Percentiles rank a stretch among this genome's conserved stretches.
These are phyloP conservation scores for Tulasnella sp. DNA, from an alignment of 768 basidiomycete genomes.

Conservation along the genomic window DNA sequence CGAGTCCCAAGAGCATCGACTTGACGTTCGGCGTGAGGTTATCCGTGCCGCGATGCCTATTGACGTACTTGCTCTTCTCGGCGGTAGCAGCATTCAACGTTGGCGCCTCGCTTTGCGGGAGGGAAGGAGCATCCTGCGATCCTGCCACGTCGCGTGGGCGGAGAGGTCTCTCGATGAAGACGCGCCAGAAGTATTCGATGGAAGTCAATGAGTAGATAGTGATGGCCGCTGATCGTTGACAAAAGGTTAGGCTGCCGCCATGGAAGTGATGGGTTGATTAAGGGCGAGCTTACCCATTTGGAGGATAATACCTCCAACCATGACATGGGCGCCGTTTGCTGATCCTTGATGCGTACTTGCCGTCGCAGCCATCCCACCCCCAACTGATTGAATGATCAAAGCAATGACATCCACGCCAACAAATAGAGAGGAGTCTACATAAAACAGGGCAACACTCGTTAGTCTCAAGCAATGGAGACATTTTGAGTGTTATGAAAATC, in stretches of 20 bases:
- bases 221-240: constrained; percentile 10
- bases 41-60: too few relatives aligned
- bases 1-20: constrained; percentile 18
- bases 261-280: too few relatives aligned
- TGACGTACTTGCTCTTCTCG: too few relatives aligned
- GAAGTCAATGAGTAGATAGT: constrained; percentile 26
- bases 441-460: not conserved
- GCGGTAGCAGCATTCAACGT: too few relatives aligned
- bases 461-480: not conserved
- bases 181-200: constrained; percentile 4
- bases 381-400: constrained; percentile 8
- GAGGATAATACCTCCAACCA: constrained; percentile 13
- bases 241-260: not conserved
- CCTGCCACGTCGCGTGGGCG: too few relatives aligned
- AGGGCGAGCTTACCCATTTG: constrained; percentile 11
- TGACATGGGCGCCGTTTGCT: not conserved
- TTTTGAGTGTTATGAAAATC: not conserved
- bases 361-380: constrained; percentile 8
- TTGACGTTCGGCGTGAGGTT: not conserved
- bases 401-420: not conserved
- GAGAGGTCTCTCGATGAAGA: constrained; percentile 11
- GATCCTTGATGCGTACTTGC: constrained; percentile 2
- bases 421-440: not conserved
- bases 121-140: too few relatives aligned
- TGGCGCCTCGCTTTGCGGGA: too few relatives aligned